phyloP scores from a whole-genome alignment of 2,329 filamentous ascomycete genomes.

The Chrysoporthe deuterocubensis region DNA sequence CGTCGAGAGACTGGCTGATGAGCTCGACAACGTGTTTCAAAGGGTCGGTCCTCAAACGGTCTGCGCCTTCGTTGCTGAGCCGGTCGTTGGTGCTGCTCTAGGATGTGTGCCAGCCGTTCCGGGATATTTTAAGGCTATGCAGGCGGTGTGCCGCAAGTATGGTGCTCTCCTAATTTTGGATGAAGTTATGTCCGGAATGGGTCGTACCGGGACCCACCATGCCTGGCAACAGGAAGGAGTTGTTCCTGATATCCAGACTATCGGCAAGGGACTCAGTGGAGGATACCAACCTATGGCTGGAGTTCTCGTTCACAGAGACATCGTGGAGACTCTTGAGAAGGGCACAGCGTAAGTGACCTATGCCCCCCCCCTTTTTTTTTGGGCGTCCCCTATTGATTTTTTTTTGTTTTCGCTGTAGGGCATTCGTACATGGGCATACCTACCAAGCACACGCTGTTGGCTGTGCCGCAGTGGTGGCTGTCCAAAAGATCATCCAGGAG shows the following conservation, averaged over 20 bases:
- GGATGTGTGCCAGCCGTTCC: constrained; percentile 55
- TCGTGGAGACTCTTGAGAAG: constrained; percentile 52
- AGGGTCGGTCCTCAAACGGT: constrained; percentile 67
- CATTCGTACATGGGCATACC: constrained; percentile 65
- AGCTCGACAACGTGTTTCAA: constrained; percentile 71
- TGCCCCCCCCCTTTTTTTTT: no score
- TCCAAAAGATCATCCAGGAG: constrained; percentile 44
- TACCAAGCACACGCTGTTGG: constrained; percentile 49
- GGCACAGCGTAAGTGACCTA: constrained; percentile 40
- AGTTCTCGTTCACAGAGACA: constrained; percentile 54
- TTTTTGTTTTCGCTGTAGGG: constrained; percentile 34
- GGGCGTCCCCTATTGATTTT: constrained; percentile 14
- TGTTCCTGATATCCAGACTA: constrained; percentile 63
- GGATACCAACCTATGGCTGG: constrained; percentile 66
- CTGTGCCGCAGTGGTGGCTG: constrained; percentile 46
- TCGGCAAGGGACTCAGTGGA: constrained; percentile 66
- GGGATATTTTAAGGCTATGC: constrained; percentile 60
- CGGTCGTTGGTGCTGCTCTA: constrained; percentile 69
- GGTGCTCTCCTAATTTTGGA: constrained; percentile 61
- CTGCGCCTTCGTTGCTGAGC: constrained; percentile 74
- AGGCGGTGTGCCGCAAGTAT: constrained; percentile 57
- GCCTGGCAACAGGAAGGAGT: constrained; percentile 66
- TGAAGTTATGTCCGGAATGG: constrained; percentile 72
- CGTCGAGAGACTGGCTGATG: constrained; percentile 61
- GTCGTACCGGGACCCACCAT: constrained; percentile 64